phyloP scores from a whole-genome alignment of 2,329 filamentous ascomycete genomes.

The Gaeumannomyces tritici region DNA sequence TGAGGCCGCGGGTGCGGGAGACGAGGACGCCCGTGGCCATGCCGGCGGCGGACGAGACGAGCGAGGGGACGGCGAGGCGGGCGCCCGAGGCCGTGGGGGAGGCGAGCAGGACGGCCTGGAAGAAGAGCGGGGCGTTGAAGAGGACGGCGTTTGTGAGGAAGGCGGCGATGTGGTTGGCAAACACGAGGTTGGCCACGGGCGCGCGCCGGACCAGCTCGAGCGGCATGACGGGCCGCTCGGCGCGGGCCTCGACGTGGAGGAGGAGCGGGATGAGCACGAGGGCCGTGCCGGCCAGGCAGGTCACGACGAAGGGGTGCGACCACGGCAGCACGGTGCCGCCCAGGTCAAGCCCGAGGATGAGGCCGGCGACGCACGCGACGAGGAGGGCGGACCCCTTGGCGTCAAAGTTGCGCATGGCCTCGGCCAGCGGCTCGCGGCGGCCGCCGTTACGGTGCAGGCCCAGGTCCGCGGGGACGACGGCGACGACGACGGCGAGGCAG shows the following conservation, averaged over 20 bases:
- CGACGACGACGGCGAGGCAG: slow-evolving; percentile 31
- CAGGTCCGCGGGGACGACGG: slow-evolving; percentile 42
- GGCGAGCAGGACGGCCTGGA: slow-evolving; percentile 64
- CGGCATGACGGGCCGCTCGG: slow-evolving; percentile 49
- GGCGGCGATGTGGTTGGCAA: slow-evolving; percentile 42
- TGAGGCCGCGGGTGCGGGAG: slow-evolving; percentile 47
- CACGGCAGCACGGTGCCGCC: slow-evolving; percentile 55
- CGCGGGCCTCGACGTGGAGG: slow-evolving; percentile 40
- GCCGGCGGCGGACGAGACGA: slow-evolving; percentile 44
- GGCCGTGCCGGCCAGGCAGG: slow-evolving; percentile 36
- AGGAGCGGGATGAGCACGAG: slow-evolving; percentile 37
- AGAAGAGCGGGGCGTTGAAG: slow-evolving; percentile 63
- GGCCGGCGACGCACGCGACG: slow-evolving; percentile 41
- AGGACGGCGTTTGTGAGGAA: slow-evolving; percentile 45
- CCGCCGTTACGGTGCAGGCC: slow-evolving; percentile 31
- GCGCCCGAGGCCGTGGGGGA: slow-evolving; percentile 64
- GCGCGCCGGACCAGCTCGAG: slow-evolving; percentile 37
- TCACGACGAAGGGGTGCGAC: slow-evolving; percentile 48
- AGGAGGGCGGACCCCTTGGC: slow-evolving; percentile 43
- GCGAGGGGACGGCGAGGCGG: slow-evolving; percentile 54
- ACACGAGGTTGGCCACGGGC: slow-evolving; percentile 48
- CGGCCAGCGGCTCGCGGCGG: slow-evolving; percentile 25
- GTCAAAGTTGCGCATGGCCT: slow-evolving; percentile 48
- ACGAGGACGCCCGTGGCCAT: slow-evolving; percentile 53
- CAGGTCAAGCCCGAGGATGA: slow-evolving; percentile 51